Percentiles rank a stretch among this genome's conserved stretches.
phyloP scores from a whole-genome alignment of 2,329 filamentous ascomycete species.

The Epichloe sp. region DNA sequence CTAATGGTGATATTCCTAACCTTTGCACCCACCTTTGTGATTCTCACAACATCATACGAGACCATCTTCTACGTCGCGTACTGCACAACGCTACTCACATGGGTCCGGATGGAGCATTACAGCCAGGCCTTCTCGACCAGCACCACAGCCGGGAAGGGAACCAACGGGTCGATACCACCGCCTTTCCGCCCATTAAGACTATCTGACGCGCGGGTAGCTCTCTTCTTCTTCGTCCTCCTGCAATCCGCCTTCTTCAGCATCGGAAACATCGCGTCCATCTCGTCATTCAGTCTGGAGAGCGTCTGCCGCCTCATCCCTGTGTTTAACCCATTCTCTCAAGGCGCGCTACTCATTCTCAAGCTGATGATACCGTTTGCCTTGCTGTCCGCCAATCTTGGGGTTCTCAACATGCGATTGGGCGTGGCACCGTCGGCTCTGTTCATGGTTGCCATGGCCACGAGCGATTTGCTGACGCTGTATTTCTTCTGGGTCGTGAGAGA shows the following conservation, averaged over 20 bases:
- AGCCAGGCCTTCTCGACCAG: background rate
- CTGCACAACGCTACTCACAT: slow-evolving; percentile 66
- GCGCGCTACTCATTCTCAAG: slow-evolving; percentile 75
- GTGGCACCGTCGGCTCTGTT: slow-evolving; percentile 83
- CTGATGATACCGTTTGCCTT: slow-evolving; percentile 86
- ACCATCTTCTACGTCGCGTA: slow-evolving; percentile 92
- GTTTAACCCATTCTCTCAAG: slow-evolving; percentile 89
- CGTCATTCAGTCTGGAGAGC: slow-evolving; percentile 84
- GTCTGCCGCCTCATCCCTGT: slow-evolving; percentile 78
- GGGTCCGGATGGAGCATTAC: slow-evolving; percentile 46
- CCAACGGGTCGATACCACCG: slow-evolving; percentile 12
- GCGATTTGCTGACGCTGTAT: slow-evolving; percentile 81
- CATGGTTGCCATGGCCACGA: slow-evolving; percentile 86
- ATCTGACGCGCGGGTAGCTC: slow-evolving; percentile 72
- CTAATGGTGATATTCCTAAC: slow-evolving; percentile 82
- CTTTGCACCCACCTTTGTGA: slow-evolving; percentile 86
- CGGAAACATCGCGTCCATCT: slow-evolving; percentile 88
- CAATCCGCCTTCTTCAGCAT: slow-evolving; percentile 96
- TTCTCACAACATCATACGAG: slow-evolving; percentile 94
- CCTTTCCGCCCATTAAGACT: slow-evolving; percentile 53
- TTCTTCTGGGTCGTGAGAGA: slow-evolving; percentile 98
- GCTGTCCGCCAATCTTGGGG: slow-evolving; percentile 82
- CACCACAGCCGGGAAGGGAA: slow-evolving; percentile 1
- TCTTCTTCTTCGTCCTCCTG: slow-evolving; percentile 91
- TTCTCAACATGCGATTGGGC: slow-evolving; percentile 72